phyloP scores from a whole-genome alignment of 352 stramenopile genomes.

The Phytopythium vexans region DNA sequence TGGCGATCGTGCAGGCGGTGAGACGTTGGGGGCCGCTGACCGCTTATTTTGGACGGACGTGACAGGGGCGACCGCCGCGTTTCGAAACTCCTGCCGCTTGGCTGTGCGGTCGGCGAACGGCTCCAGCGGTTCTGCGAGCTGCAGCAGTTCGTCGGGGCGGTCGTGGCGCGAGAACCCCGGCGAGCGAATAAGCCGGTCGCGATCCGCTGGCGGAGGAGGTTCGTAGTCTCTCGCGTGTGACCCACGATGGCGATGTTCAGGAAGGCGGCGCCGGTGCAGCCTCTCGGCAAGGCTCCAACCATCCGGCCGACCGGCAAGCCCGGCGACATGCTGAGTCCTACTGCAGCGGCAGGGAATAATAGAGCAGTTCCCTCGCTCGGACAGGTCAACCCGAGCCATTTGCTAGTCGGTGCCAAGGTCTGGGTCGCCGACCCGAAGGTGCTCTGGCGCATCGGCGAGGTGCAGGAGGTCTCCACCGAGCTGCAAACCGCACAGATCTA shows the following conservation, averaged over 20 bases:
- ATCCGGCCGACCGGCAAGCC: not conserved
- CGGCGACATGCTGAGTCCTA: slow-evolving; percentile 2
- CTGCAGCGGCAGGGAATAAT: not conserved
- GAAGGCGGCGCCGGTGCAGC: slow-evolving; percentile 1
- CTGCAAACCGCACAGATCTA: slow-evolving; percentile 54
- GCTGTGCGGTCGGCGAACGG: not conserved
- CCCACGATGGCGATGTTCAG: slow-evolving; percentile 2
- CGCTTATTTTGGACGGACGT: too few species aligned
- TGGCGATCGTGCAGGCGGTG: not conserved
- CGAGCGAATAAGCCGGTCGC: too few species aligned
- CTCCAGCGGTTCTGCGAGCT: too few species aligned
- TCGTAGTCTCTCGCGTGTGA: too few species aligned
- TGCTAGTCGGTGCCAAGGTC: slow-evolving; percentile 57
- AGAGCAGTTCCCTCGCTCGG: slow-evolving; percentile 18
- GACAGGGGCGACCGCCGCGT: not conserved
- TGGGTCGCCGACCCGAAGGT: slow-evolving; percentile 76
- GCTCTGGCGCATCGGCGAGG: slow-evolving; percentile 78
- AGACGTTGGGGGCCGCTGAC: too few species aligned
- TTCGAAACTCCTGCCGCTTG: slow-evolving; percentile 4
- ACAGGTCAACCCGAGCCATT: slow-evolving; percentile 43
- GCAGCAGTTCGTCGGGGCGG: too few species aligned
- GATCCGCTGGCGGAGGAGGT: too few species aligned
- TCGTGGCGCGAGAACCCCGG: too few species aligned
- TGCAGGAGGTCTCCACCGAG: slow-evolving; percentile 45
- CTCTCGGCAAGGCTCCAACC: not conserved